A percentile compares a stretch with the other conserved stretches of the same genome.
Conservation (phyloP, 495 filamentous ascomycete species). For the Penicillium steckii region DNA sequence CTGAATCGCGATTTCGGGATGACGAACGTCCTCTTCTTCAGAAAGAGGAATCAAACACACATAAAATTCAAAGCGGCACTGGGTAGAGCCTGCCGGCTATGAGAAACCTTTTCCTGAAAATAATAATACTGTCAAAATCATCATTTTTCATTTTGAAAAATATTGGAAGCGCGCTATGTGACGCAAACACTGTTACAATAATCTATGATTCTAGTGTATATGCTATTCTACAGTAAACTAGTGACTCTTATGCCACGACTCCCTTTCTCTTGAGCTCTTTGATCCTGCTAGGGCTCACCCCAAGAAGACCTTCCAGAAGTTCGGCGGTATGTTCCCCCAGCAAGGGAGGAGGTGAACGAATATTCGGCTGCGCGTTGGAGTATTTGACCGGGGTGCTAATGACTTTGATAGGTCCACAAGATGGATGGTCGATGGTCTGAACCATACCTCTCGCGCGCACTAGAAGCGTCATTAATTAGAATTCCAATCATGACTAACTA, state of each 20-base stretch:
- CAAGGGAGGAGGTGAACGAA: constrained; percentile 74
- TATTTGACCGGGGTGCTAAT: constrained; percentile 97
- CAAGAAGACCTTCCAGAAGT: constrained; percentile 33
- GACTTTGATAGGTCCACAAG: constrained; percentile 78
- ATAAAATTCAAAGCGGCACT: too few relatives aligned
- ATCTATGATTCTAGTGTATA: neutral
- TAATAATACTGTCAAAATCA: too few relatives aligned
- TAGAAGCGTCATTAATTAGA: constrained; percentile 22
- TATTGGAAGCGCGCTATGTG: too few relatives aligned
- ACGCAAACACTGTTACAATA: too few relatives aligned
- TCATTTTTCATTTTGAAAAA: too few relatives aligned
- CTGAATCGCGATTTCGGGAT: neutral
- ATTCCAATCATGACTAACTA: too few relatives aligned
- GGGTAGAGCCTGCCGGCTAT: too few relatives aligned
- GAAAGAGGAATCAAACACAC: neutral
- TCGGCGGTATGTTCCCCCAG: constrained; percentile 90
- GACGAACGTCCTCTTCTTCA: neutral
- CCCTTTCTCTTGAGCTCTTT: constrained; percentile 7
- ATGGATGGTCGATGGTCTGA: constrained; percentile 71
- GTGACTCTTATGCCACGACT: constrained; percentile 8
- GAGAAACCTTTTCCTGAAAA: neutral
- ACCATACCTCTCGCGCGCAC: constrained; percentile 84
- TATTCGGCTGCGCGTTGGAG: constrained; percentile 59
- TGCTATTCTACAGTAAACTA: neutral
- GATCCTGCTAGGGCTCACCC: neutral